Evolutionary conservation across 2,329 filamentous ascomycete genomes (phyloP).

Genomic region (Xylariaceae sp.): DNA sequence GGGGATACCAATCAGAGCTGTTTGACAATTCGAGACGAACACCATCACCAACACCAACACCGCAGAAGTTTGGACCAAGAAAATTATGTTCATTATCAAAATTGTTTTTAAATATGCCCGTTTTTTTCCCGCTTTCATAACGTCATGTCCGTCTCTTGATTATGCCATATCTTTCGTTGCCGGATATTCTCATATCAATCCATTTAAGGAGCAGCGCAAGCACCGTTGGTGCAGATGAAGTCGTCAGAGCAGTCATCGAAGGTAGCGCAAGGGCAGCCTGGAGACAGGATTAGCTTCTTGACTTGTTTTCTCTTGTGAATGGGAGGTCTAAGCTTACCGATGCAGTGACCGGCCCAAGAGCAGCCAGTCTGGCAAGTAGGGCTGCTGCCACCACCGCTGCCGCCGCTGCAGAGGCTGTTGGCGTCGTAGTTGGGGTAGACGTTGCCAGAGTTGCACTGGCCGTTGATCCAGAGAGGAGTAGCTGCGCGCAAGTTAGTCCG

Average conservation of each 20-base stretch:
- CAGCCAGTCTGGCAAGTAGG: constrained; percentile 20
- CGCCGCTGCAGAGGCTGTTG: constrained; percentile 18
- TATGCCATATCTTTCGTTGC: neutral
- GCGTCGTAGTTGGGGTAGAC: constrained; percentile 15
- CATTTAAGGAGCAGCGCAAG: constrained; percentile 7
- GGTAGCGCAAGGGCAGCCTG: constrained; percentile 20
- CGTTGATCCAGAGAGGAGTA: constrained; percentile 22
- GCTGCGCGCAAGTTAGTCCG: constrained; percentile 14
- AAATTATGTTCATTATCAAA: neutral
- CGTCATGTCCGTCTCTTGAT: neutral
- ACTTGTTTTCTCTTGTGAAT: neutral
- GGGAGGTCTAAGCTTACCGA: constrained; percentile 9
- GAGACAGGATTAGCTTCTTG: neutral
- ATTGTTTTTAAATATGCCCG: neutral
- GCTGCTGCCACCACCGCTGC: constrained; percentile 13
- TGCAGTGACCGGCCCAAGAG: constrained; percentile 20
- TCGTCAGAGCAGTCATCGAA: constrained; percentile 21
- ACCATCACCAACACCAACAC: too few species aligned
- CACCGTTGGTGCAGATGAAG: constrained; percentile 19
- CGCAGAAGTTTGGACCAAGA: neutral
- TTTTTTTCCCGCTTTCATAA: neutral
- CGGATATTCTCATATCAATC: neutral
- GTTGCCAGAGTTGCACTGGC: constrained; percentile 24
- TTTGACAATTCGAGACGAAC: neutral
- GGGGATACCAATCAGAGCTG: neutral